Conservation (phyloP, 345 rosid genomes). For the Jatropha curcas region DNA sequence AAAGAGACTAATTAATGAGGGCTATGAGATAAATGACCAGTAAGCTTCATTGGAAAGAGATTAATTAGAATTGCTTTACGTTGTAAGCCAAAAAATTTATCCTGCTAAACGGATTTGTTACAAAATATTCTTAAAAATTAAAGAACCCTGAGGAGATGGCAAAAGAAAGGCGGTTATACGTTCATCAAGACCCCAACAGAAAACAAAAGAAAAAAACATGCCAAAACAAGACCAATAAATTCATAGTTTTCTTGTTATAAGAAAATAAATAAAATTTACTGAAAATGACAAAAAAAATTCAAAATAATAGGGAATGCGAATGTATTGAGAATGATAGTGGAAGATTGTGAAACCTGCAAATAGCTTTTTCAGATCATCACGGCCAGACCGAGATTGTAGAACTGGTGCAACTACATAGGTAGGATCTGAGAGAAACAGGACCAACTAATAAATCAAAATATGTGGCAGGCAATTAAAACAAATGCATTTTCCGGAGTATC, state of each 20-base stretch:
- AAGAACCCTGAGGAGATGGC: not conserved
- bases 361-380: slow-evolving; percentile 77
- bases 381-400: slow-evolving; percentile 61
- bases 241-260: not conserved
- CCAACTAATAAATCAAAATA: slow-evolving; percentile 6
- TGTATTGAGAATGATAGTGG: not conserved
- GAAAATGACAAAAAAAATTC: slow-evolving; percentile 2
- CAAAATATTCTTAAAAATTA: not conserved
- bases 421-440: slow-evolving; percentile 57
- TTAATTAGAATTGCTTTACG: not conserved
- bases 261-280: not conserved
- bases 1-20: too few species aligned
- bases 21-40: not conserved
- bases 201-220: not conserved
- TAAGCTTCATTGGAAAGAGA: not conserved
- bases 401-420: slow-evolving; percentile 88
- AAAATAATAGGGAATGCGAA: not conserved
- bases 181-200: not conserved
- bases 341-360: slow-evolving; percentile 62
- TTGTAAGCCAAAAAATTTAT: not conserved
- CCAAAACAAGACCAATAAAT: not conserved
- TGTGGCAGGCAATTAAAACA: not conserved
- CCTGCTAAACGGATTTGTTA: not conserved
- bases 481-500: not conserved
- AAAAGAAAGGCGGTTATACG: not conserved